Base-by-base conservation (phyloP, 805 yeast species). In the Komagataella kurtzmanii region DNA sequence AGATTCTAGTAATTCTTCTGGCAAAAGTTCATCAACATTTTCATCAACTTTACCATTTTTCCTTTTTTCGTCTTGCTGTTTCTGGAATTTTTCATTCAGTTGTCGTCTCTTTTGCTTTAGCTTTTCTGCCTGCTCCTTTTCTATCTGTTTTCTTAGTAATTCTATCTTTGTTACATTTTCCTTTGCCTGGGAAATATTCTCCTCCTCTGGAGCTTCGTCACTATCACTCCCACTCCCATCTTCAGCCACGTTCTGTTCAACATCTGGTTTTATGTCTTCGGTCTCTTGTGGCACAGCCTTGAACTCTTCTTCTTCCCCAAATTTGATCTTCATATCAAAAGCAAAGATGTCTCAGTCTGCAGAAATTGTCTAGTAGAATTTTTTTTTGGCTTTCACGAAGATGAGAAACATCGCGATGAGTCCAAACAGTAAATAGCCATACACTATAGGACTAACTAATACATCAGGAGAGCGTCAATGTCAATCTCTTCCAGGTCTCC, bases 201-300 rank as follows among this genome's bases (percentile, higher is more conserved):
- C 79, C 56, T 76, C 80, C 52, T 75, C 79, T 50, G 81, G 81
- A 0, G 80, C 79, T 18, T 73, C 79, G 52, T 68, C 74, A 8
- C 40, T 30, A 53, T 68, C 73, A 44, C 49, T 45, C 5, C 30
- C 73, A 44, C 49, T 45, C 5, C 30, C 48, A 14, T 19, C 17
- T n/a, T 50, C 52, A 10, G 10, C 19, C 17, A 3, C 12, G 8
- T n/a, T 17, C 14, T 30, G 12, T 30, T 10, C 40, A 30, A 14
- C 40, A 30, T 5, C 40, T 30, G n/a, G 3, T 30, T 30, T 30
- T 30, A 14, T 30, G 40, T 10, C 40, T 30, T 30, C 14, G 12
- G 14, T 30, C 1, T 30, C 14, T 30, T 30, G 40, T 30, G 40
- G 40, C 12, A 30, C 14, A 30, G 40, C 40, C 40, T 30, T 30